phyloP scores from a whole-genome alignment of 768 basidiomycete genomes.

The Atractiella rhizophila region DNA sequence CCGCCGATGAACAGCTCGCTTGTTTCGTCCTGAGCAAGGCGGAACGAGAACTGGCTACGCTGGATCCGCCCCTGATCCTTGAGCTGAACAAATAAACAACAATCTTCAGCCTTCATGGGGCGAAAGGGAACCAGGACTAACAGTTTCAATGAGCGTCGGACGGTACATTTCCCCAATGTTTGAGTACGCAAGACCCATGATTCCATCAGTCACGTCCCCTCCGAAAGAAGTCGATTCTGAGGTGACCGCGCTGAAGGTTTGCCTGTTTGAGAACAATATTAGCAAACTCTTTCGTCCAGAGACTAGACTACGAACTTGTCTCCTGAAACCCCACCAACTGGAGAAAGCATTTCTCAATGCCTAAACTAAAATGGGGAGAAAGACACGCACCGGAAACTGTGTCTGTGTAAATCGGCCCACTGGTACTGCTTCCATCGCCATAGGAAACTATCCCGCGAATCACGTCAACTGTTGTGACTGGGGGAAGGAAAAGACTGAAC shows the following conservation, averaged over 20 bases:
- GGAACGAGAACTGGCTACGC: conserved; percentile 14
- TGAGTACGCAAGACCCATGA: conserved; percentile 15
- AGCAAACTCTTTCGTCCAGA: too few species aligned
- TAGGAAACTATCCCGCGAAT: too few species aligned
- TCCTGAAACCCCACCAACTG: too few species aligned
- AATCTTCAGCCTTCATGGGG: background rate
- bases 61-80: conserved; percentile 9
- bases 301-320: too few species aligned
- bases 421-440: conserved; percentile 29
- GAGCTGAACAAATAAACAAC: conserved; percentile 8
- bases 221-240: conserved; percentile 4
- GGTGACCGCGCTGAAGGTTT: conserved; percentile 28
- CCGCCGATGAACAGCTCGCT: conserved; percentile 22
- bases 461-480: too few species aligned
- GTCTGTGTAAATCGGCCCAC: conserved; percentile 29
- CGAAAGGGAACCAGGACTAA: background rate
- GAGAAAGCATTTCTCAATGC: conserved; percentile 26
- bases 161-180: conserved; percentile 29
- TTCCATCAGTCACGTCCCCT: conserved; percentile 12
- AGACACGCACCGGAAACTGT: conserved; percentile 21
- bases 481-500: too few species aligned
- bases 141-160: conserved; percentile 13
- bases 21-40: conserved; percentile 8
- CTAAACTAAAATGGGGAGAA: conserved; percentile 1
- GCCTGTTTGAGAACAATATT: too few species aligned